These are phyloP conservation scores for Pseudopyricularia javanii DNA, from an alignment of 2,329 filamentous ascomycete genomes.

Conservation along the genomic window DNA sequence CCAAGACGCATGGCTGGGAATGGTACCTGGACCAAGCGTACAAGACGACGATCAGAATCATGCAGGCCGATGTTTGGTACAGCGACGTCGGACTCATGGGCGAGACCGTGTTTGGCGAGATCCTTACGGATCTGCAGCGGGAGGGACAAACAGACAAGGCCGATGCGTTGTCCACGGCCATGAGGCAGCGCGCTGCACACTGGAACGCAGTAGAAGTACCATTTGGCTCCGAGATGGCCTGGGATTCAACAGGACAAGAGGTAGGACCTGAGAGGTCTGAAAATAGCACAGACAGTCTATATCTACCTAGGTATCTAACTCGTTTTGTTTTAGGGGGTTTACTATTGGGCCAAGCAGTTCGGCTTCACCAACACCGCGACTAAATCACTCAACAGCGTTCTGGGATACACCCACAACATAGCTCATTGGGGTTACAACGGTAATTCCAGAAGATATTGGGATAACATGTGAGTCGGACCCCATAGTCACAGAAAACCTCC, in stretches of 20 bases:
- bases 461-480: constrained; percentile 30
- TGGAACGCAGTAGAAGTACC: constrained; percentile 41
- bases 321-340: constrained; percentile 36
- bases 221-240: constrained; percentile 49
- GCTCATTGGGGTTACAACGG: constrained; percentile 53
- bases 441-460: constrained; percentile 48
- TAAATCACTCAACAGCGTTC: constrained; percentile 40
- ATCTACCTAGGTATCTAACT: neutral
- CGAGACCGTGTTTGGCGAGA: constrained; percentile 42
- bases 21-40: constrained; percentile 46
- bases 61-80: constrained; percentile 27
- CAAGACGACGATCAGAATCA: constrained; percentile 29
- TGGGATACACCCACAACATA: constrained; percentile 44
- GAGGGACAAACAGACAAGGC: constrained; percentile 30
- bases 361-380: constrained; percentile 26
- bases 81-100: constrained; percentile 41
- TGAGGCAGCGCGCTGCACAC: constrained; percentile 32
- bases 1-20: constrained; percentile 27
- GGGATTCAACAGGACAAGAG: constrained; percentile 51
- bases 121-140: constrained; percentile 35
- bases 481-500: no score
- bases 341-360: constrained; percentile 44
- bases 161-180: constrained; percentile 25
- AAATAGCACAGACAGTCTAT: neutral
- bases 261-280: neutral